These are phyloP conservation scores for Arachis stenosperma DNA, from an alignment of 306 rosid genomes.

Conservation along the genomic window DNA sequence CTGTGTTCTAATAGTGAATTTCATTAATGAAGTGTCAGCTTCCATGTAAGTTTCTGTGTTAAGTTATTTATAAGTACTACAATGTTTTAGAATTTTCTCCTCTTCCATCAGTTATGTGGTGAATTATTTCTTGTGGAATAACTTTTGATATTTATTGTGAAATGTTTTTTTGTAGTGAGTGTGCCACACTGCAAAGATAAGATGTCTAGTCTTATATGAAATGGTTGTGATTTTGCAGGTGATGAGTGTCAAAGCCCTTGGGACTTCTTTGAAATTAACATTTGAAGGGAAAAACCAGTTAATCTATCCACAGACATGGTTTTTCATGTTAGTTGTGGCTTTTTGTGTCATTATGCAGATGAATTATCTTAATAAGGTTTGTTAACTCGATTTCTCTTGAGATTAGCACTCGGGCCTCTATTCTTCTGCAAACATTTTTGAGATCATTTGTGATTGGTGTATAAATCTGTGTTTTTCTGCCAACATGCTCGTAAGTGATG, in stretches of 20 bases:
- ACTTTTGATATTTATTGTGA: constrained; percentile 10
- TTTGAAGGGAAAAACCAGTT: constrained; percentile 89
- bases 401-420: constrained; percentile 9
- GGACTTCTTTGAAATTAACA: constrained; percentile 83
- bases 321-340: constrained; percentile 75
- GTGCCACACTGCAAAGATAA: constrained; percentile 18
- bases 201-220: constrained; percentile 1
- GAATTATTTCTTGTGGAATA: constrained; percentile 7
- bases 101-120: neutral
- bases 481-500: neutral
- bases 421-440: neutral
- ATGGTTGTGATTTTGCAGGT: constrained; percentile 58
- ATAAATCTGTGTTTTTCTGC: neutral
- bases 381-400: constrained; percentile 31
- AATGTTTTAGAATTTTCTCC: neutral
- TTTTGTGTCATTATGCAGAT: constrained; percentile 76
- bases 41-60: constrained; percentile 18
- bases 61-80: constrained; percentile 8
- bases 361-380: constrained; percentile 90
- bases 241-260: constrained; percentile 96
- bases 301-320: constrained; percentile 74
- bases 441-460: neutral
- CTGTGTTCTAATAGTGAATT: constrained; percentile 4
- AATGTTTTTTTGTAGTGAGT: constrained; percentile 27
- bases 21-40: constrained; percentile 14